Conservation (phyloP, 2,329 filamentous ascomycete genomes). For the Biscogniauxia sp. region DNA sequence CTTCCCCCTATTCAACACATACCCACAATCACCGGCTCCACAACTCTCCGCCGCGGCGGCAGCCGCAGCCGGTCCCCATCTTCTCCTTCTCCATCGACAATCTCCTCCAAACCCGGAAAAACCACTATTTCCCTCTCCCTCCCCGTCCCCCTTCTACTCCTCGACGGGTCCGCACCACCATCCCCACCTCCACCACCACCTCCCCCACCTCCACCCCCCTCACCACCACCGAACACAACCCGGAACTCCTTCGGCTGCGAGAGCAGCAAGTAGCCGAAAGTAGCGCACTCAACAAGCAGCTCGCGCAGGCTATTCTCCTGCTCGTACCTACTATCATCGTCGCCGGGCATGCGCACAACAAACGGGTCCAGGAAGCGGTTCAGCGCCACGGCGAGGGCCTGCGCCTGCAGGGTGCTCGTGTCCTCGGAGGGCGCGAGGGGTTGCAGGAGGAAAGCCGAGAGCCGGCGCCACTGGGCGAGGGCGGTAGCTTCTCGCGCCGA, state of each 20-base stretch:
- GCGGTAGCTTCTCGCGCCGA: too few relatives aligned
- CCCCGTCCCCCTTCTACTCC: too few relatives aligned
- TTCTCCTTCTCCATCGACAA: too few relatives aligned
- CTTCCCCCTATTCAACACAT: too few relatives aligned
- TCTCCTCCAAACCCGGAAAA: too few relatives aligned
- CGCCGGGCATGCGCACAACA: constrained; percentile 22
- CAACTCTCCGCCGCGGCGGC: too few relatives aligned
- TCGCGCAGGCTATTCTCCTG: constrained; percentile 39
- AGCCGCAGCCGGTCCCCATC: too few relatives aligned
- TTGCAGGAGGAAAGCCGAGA: constrained; percentile 43
- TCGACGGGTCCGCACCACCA: too few relatives aligned
- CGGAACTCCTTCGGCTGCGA: constrained; percentile 42
- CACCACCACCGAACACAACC: constrained; percentile 23
- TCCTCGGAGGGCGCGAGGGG: constrained; percentile 33
- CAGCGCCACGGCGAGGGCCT: constrained; percentile 32
- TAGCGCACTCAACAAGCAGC: constrained; percentile 39
- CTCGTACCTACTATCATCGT: constrained; percentile 27
- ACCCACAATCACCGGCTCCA: too few relatives aligned
- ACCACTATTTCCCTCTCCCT: too few relatives aligned
- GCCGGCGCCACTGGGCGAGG: constrained; percentile 40
- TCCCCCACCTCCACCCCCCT: too few relatives aligned
- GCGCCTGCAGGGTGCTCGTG: constrained; percentile 31
- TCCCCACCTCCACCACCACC: too few relatives aligned
- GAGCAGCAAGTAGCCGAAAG: constrained; percentile 41
- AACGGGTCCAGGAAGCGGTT: constrained; percentile 36